Base-by-base conservation (phyloP, 2,329 filamentous ascomycete genomes). In the Cercospora citrullina region DNA sequence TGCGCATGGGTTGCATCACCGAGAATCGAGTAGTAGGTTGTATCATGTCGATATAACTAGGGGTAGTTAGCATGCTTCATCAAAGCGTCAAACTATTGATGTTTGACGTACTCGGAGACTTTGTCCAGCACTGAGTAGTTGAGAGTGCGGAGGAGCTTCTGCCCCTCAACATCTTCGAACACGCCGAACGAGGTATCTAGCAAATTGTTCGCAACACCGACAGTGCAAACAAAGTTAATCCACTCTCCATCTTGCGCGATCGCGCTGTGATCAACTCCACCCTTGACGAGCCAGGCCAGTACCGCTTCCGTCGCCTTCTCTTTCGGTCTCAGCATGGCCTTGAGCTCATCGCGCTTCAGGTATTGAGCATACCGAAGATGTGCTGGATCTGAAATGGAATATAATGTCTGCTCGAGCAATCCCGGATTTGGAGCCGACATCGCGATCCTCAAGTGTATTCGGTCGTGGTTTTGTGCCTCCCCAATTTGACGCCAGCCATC, bases 81-180 rank as follows among this genome's bases (percentile, higher is more conserved):
- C 14, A 28, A n/a, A 39, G 36, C 10, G 16, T 60, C 16, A 39
- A 39, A 8, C 36, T n/a, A n/a, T 39, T 8, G 36, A 39, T 39
- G 21, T 16, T 21, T 21, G 10, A 64, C 68, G 28, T 87, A 82
- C 53, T 80, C 73, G 63, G 83, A 81, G 7, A 91, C 77, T 0
- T 82, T 77, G 61, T 81, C 80, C 0, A 89, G 90, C 1, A 91
- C 83, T 0, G 87, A 90, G 77, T 91, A 91, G 58, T 83, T 80
- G 16, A 86, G 77, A 5, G 85, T 84, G 53, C 89, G 84, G 45
- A 90, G 81, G 71, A 81, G 84, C 45, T 80, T 75, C 21, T 78
- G 77, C 12, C 79, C 73, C 69, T 85, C 77, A 9, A 78, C 72
- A 71, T 67, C 55, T 36, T 63, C 21, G 42, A 87, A 90, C 71